phyloP scores from a whole-genome alignment of 441 rosid genomes.

The Biscutella laevigata region DNA sequence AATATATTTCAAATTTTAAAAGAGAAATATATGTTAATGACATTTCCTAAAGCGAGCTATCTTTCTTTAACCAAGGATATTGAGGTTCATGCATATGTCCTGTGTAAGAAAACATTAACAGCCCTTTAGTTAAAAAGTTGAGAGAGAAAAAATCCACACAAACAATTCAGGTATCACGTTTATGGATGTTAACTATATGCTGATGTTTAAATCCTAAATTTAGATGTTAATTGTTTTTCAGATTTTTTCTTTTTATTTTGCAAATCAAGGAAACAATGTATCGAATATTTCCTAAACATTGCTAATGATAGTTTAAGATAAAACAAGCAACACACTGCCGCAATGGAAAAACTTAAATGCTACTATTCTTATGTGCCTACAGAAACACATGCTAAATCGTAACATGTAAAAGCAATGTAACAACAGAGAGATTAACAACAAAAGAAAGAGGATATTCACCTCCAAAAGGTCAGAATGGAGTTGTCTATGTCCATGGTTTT shows the following conservation, averaged over 20 bases:
- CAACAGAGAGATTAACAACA: not conserved
- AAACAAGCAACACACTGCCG: not conserved
- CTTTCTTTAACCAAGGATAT: not conserved
- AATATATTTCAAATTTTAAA: not conserved
- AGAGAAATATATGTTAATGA: not conserved
- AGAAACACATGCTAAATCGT: not conserved
- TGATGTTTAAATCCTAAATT: too few relatives aligned
- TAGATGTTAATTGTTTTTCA: too few relatives aligned
- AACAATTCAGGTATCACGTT: not conserved
- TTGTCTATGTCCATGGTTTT: slow-evolving; percentile 33
- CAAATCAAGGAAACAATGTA: too few relatives aligned
- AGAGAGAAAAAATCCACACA: not conserved
- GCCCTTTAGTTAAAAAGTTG: not conserved
- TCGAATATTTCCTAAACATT: too few relatives aligned
- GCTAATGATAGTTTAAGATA: too few relatives aligned
- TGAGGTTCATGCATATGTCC: not conserved
- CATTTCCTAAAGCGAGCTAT: not conserved
- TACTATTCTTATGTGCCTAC: not conserved
- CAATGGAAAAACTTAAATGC: not conserved
- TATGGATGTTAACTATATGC: not conserved
- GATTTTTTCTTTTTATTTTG: too few relatives aligned
- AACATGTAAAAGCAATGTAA: not conserved
- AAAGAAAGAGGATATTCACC: slow-evolving; percentile 29
- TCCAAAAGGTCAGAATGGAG: slow-evolving; percentile 64
- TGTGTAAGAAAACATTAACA: not conserved